Evolutionary conservation across 192 early-diverging fungal species (phyloP), one percentile per base, ranked within the genome.

Genomic region (Dimargaris cristalligena): DNA sequence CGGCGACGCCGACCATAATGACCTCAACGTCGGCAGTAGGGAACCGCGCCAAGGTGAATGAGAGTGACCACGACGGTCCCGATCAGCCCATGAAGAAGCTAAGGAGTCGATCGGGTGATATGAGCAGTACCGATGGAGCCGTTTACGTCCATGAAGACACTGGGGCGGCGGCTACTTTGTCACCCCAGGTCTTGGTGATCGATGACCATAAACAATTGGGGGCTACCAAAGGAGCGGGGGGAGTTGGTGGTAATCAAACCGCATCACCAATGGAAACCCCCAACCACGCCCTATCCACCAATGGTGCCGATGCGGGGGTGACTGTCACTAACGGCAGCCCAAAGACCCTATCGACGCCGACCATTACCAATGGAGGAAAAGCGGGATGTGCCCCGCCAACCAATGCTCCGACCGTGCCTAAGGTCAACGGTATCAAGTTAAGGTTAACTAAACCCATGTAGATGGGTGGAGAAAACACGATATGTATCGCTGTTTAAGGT

Each of bases 61-160:
- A 16, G 38, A 6, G 16, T 41, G 38, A 41, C 8, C 8, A 6
- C 38, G 38, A 41, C 38, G 38, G 38, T 10, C 8, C 38, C 38
- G 38, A 41, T 23, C 31, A 29, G 18, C 54, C 54, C 54, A 20
- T 8, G 6, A 56, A 56, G 31, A 56, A 56, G 23, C 32, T 56
- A 20, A 10, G 54, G 26, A 56, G 54, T 33, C 20, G 28, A 8
- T 30, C 38, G 38, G 8, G 16, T 16, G 38, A 6, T 16, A 41
- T 16, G 8, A 16, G 38, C 8, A 6, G 8, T 6, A 16, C 38
- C 38, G 38, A 16, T 16, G 38, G 16, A 16, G 38, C 6, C 38
- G 38, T 16, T 16, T 16, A 41, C 38, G 38, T 16, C 38, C 8
- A 41, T n/a, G n/a, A n/a, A n/a, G n/a, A n/a, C n/a, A n/a, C n/a